Percentiles rank a stretch among this genome's conserved stretches.
Conservation (phyloP, 1,139 yeast species). For the Nakaseomyces nivariensis region DNA sequence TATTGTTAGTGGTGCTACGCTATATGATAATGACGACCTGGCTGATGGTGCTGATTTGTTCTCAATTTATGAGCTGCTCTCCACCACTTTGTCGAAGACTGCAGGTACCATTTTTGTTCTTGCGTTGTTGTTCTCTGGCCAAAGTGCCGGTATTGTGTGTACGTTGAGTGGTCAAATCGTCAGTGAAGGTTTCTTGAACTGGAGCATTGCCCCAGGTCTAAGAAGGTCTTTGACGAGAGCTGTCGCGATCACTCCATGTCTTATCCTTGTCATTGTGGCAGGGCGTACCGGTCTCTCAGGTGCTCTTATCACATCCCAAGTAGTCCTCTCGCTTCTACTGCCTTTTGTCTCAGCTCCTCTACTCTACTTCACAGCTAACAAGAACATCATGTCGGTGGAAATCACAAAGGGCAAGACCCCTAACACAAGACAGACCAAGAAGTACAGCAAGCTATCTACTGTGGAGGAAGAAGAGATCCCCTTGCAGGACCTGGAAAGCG, state of each 20-base stretch:
- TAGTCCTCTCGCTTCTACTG: conserved; percentile 54
- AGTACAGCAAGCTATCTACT: not conserved
- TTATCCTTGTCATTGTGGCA: conserved; percentile 49
- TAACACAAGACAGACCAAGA: conserved; percentile 1
- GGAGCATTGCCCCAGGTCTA: conserved; percentile 62
- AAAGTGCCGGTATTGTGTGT: conserved; percentile 74
- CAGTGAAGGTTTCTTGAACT: conserved; percentile 67
- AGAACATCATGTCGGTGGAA: conserved; percentile 47
- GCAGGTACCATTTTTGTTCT: conserved; percentile 69
- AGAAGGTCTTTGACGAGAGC: conserved; percentile 63
- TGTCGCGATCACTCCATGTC: conserved; percentile 63
- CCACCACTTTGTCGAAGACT: conserved; percentile 49
- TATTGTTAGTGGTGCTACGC: conserved; percentile 63
- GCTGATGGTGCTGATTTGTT: conserved; percentile 61
- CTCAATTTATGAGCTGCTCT: conserved; percentile 59
- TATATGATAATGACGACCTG: conserved; percentile 47
- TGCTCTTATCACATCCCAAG: conserved; percentile 67
- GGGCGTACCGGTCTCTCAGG: conserved; percentile 64
- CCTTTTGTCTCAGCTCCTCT: conserved; percentile 73
- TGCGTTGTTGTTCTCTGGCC: conserved; percentile 67
- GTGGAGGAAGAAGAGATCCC: conserved; percentile 12
- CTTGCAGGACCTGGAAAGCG: conserved; percentile 12
- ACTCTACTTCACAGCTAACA: conserved; percentile 56
- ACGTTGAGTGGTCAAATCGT: conserved; percentile 77
- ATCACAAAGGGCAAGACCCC: conserved; percentile 12